Evolutionary conservation across 148 eudicot genomes (phyloP).

Genomic region (Bassia scoparia): DNA sequence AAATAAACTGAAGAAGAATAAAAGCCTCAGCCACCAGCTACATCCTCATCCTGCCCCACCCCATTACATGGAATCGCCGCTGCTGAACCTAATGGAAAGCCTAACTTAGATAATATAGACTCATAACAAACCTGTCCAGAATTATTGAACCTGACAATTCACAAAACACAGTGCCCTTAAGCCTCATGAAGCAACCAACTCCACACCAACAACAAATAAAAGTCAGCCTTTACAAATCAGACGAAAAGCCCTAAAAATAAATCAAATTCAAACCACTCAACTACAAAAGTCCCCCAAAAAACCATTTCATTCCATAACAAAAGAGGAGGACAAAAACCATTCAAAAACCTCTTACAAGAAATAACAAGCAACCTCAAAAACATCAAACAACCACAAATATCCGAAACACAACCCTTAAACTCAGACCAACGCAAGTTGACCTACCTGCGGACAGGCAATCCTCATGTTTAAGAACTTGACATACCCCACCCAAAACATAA

Average conservation of each 20-base stretch:
- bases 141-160: too few relatives aligned
- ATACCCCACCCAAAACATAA: background rate
- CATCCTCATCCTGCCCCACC: background rate
- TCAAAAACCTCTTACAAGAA: background rate
- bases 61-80: background rate
- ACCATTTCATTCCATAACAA: background rate
- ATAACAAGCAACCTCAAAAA: background rate
- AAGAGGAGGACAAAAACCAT: background rate
- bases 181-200: background rate
- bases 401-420: background rate
- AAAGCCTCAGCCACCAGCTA: background rate
- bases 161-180: too few relatives aligned
- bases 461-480: background rate
- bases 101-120: background rate
- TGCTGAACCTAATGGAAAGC: background rate
- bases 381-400: background rate
- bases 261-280: background rate
- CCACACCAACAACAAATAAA: background rate
- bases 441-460: slow-evolving; percentile 10
- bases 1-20: background rate
- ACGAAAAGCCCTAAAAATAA: background rate
- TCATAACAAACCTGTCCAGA: background rate
- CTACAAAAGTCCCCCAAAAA: background rate
- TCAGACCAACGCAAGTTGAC: slow-evolving; percentile 16
- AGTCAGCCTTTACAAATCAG: background rate